Percentiles rank a stretch among this genome's conserved stretches.
phyloP scores from a whole-genome alignment of 2,329 filamentous ascomycete species.

The Diaporthe sp. region DNA sequence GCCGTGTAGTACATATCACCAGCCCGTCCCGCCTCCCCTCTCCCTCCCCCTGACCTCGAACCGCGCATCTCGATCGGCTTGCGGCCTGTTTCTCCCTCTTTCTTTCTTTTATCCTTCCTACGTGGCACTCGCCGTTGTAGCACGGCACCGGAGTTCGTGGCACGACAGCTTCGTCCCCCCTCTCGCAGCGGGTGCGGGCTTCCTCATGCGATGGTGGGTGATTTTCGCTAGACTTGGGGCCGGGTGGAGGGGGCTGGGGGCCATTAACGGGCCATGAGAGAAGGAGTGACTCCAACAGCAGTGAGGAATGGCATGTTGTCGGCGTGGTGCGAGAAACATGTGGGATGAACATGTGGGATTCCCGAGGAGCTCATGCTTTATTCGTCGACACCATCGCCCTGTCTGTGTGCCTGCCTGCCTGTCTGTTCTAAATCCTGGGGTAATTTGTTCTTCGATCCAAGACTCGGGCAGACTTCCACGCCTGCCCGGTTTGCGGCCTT shows the following conservation, averaged over 20 bases:
- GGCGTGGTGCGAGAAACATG: background rate
- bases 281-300: background rate
- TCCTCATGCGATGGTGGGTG: background rate
- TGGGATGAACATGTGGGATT: background rate
- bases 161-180: constrained; percentile 14
- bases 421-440: constrained; percentile 15
- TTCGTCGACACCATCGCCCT: background rate
- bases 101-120: background rate
- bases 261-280: background rate
- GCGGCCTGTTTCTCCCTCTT: background rate
- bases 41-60: constrained; percentile 1
- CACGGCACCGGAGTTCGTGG: constrained; percentile 13
- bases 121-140: constrained; percentile 9
- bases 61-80: constrained; percentile 4
- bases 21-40: background rate
- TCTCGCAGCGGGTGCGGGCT: constrained; percentile 4
- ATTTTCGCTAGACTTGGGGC: background rate
- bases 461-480: background rate
- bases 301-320: background rate
- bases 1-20: background rate
- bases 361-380: background rate
- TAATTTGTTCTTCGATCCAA: background rate
- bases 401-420: background rate
- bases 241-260: too few species aligned
- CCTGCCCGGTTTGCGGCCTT: background rate